A percentile compares a stretch with the other conserved stretches of the same genome.
These are phyloP conservation scores for Corylus americana DNA, from an alignment of 306 rosid species.

Conservation along the genomic window DNA sequence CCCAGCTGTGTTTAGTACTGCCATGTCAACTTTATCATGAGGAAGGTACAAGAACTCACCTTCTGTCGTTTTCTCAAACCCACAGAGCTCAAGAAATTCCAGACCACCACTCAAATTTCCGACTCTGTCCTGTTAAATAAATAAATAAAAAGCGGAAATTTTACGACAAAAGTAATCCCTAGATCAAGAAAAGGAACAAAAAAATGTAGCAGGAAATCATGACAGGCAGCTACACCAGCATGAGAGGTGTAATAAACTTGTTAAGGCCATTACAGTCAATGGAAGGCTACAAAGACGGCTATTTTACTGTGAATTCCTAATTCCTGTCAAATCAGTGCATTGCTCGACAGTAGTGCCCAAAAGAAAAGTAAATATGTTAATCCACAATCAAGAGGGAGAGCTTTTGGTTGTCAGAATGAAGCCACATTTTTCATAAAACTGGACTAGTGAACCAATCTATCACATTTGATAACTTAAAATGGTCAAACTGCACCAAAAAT, in stretches of 20 bases:
- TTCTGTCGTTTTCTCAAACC: slow-evolving; percentile 60
- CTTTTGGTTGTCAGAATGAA: background rate
- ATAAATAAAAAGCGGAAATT: background rate
- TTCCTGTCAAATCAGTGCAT: background rate
- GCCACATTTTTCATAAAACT: background rate
- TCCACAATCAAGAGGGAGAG: background rate
- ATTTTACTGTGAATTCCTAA: background rate
- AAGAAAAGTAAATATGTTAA: background rate
- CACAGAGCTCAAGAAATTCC: slow-evolving; percentile 87
- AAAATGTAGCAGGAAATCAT: background rate
- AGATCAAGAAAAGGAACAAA: background rate
- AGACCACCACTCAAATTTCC: slow-evolving; percentile 67
- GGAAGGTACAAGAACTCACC: slow-evolving; percentile 68
- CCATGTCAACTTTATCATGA: slow-evolving; percentile 45
- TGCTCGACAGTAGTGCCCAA: background rate
- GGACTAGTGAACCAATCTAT: background rate
- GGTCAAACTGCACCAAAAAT: background rate
- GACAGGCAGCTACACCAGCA: background rate
- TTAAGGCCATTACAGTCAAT: background rate
- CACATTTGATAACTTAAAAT: background rate
- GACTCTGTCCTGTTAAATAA: slow-evolving; percentile 70
- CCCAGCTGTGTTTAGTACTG: slow-evolving; percentile 58
- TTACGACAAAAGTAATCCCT: background rate
- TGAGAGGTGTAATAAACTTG: background rate
- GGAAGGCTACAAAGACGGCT: background rate